Evolutionary conservation across 1,139 yeast species (phyloP), one percentile per base, ranked within the genome.

Genomic region (Geotrichum cucujoidarum): DNA sequence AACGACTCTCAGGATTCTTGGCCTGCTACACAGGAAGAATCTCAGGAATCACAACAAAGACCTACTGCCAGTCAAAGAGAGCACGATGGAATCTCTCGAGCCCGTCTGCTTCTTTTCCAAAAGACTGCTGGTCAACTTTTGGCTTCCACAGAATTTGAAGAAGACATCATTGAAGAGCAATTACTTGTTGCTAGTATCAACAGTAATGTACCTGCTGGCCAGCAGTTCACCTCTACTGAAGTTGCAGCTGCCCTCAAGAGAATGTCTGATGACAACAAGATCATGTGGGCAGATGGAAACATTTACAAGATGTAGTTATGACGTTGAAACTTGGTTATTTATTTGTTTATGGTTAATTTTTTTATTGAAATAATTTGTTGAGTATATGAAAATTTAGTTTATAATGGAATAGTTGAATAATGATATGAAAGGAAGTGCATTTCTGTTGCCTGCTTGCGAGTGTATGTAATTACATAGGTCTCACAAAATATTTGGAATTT

Each of bases 181-280:
- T 21, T 40, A 17, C 21, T 50, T 3, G 20, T 43, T 13, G 29
- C 18, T 13, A 47, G 42, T 6, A 50, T 71, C 34, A 71, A 71
- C 53, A 56, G 59, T 51, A 49, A 53, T 17, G 57, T 66, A 59
- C 60, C 60, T 21, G 55, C 56, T 14, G 72, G 68, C 47, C 70
- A 70, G 43, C 48, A 53, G 43, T 71, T 69, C 53, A 51, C 62
- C 4, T 56, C 53, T 14, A 57, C 57, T 14, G 75, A 71, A 54
- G 64, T 64, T 4, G 49, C 49, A 20, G 69, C 69, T 2, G 74
- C 71, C 3, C 55, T 71, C 42, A 48, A 57, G 36, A 51, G 54
- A 48, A 62, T 71, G 69, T 57, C 60, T 38, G 69, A 61, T 5
- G 61, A 60, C 35, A 67, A 67, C 52, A 66, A 66, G 57, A 59